A percentile compares a stretch with the other conserved stretches of the same genome.
These are phyloP conservation scores for Pythium periplocum DNA, from an alignment of 352 stramenopile genomes.

Conservation along the genomic window DNA sequence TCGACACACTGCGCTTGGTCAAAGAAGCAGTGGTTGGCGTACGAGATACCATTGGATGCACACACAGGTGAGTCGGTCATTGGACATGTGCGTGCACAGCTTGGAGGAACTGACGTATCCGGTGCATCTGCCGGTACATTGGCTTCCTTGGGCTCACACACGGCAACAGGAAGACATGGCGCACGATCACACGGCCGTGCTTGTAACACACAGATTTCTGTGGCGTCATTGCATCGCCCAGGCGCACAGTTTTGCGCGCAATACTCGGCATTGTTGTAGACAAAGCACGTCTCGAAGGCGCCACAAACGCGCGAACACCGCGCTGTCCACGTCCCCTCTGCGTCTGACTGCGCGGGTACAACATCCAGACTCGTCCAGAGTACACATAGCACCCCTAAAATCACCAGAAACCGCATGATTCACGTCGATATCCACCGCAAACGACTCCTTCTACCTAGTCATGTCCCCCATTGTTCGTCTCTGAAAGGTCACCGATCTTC, in stretches of 20 bases:
- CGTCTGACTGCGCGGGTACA: background rate
- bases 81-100: slow-evolving; percentile 30
- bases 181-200: slow-evolving; percentile 26
- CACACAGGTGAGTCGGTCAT: slow-evolving; percentile 37
- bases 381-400: too few species aligned
- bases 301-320: slow-evolving; percentile 22
- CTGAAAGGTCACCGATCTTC: too few species aligned
- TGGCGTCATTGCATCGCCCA: slow-evolving; percentile 32
- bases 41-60: slow-evolving; percentile 36
- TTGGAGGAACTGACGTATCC: background rate
- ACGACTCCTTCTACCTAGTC: too few species aligned
- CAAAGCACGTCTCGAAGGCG: slow-evolving; percentile 35
- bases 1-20: slow-evolving; percentile 33
- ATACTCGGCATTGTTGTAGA: slow-evolving; percentile 35
- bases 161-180: slow-evolving; percentile 37
- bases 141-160: slow-evolving; percentile 29
- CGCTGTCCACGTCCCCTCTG: background rate
- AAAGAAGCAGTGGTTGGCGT: slow-evolving; percentile 49
- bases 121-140: background rate
- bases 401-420: too few species aligned
- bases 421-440: too few species aligned
- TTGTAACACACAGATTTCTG: slow-evolving; percentile 33
- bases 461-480: too few species aligned
- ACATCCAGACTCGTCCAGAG: background rate
- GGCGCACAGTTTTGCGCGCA: slow-evolving; percentile 36